Base-by-base conservation (phyloP, 2,329 filamentous ascomycete species). In the Exophiala aquamarina region DNA sequence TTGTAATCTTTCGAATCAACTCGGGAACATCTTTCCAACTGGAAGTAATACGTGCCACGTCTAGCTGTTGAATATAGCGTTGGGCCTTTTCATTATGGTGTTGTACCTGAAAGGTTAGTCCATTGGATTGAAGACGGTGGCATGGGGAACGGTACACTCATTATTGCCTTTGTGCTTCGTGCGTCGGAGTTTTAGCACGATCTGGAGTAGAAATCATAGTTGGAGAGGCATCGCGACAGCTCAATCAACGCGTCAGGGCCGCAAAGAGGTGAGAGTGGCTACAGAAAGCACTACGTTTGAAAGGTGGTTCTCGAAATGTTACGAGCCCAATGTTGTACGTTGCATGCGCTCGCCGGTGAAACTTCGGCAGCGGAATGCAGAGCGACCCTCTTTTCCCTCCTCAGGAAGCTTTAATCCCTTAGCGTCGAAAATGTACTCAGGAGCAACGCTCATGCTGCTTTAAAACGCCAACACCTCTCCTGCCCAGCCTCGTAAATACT, bases 1-100 rank as follows among this genome's bases (percentile, higher is more conserved):
- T 97, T 63, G 86, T 87, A 62, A 97, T 80, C 71, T 98, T 98
- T 66, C 92, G 83, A 61, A 93, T 84, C 55, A 95, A 79, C 71
- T 97, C 92, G 19, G 89, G 88, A 21, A 97, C 79, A 21, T 87
- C 82, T 58, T 83, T 77, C 93, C 93, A 98, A 66, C 84, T 84
- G 42, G 87, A 90, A 62, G 92, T 84, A 69, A 89, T 95, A 63
- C 93, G 86, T 57, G 89, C 90, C 59, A 84, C 79, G 67, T 97
- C 89, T 63, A 98, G 81, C 69, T 83, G 82, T 65, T 81, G 78
- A 59, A 95, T 79, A 70, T 97, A 97, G 65, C 84, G 82, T 59
- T 79, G 79, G 54, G 84, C 91, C 74, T 98, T 98, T 70, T 82
- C 76, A 65, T 73, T 19, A 17, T 37, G 35, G 64, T 58, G 63